phyloP scores from a whole-genome alignment of 2,329 filamentous ascomycete genomes.

The Fusarium camptoceras region DNA sequence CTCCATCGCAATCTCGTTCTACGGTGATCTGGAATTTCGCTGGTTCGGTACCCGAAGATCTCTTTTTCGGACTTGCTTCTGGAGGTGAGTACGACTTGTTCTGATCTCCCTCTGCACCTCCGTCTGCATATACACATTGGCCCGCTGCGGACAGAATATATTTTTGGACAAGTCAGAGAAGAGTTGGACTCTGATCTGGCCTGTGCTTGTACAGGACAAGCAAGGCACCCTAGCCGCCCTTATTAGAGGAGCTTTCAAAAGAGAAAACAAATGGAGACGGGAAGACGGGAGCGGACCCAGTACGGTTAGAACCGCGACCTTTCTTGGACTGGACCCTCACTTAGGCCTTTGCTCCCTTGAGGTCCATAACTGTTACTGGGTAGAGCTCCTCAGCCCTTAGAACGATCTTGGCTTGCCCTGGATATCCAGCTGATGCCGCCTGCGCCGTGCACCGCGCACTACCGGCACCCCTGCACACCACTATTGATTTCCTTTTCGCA shows the following conservation, averaged over 20 bases:
- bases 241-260: conserved; percentile 25
- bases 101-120: conserved; percentile 4
- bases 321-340: conserved; percentile 27
- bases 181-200: background rate
- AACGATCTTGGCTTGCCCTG: conserved; percentile 38
- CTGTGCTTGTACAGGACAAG: conserved; percentile 12
- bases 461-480: conserved; percentile 48
- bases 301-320: conserved; percentile 45
- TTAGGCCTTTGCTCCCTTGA: conserved; percentile 32
- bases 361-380: conserved; percentile 34
- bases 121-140: background rate
- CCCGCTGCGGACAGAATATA: background rate
- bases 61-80: conserved; percentile 14
- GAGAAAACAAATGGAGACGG: conserved; percentile 45
- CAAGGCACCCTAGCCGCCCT: conserved; percentile 16
- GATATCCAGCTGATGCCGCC: conserved; percentile 45
- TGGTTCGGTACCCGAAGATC: conserved; percentile 20
- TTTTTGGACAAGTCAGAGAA: background rate
- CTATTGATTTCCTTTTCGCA: conserved; percentile 34
- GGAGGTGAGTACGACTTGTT: conserved; percentile 33
- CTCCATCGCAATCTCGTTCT: conserved; percentile 42
- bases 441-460: conserved; percentile 41
- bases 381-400: conserved; percentile 31
- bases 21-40: conserved; percentile 30
- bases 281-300: conserved; percentile 46